These are phyloP conservation scores for Solanum sejunctum DNA, from an alignment of 257 asterid species.

Conservation along the genomic window DNA sequence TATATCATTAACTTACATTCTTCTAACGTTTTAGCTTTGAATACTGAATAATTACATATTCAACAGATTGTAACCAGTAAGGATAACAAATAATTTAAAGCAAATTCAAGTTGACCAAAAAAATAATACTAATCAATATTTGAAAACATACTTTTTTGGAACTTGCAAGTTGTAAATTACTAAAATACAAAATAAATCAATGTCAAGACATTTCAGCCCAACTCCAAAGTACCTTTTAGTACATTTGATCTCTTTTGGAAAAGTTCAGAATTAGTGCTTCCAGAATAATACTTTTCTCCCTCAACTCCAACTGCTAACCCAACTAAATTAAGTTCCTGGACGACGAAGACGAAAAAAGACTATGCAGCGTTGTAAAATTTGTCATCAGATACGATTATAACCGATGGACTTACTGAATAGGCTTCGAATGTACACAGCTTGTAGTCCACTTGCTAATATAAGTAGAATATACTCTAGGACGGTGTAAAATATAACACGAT, in stretches of 20 bases:
- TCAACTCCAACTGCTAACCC: not conserved
- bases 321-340: not conserved
- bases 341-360: not conserved
- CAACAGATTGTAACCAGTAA: too few species aligned
- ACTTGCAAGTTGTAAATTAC: not conserved
- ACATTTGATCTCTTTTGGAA: not conserved
- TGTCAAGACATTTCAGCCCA: not conserved
- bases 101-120: not conserved
- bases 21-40: too few species aligned
- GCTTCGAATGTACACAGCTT: conserved; percentile 53
- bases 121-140: not conserved
- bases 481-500: conserved; percentile 67
- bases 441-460: conserved; percentile 50
- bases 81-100: not conserved
- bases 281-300: not conserved
- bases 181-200: not conserved
- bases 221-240: not conserved
- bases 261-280: not conserved
- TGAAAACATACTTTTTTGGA: not conserved
- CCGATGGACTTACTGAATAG: conserved; percentile 63
- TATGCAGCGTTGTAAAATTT: not conserved
- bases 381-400: conserved; percentile 57
- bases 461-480: conserved; percentile 59
- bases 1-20: too few species aligned
- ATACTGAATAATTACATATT: not conserved